Percentiles rank a stretch among this genome's conserved stretches.
phyloP scores from a whole-genome alignment of 2,329 filamentous ascomycete species.

The Mycosphaerella sp. region DNA sequence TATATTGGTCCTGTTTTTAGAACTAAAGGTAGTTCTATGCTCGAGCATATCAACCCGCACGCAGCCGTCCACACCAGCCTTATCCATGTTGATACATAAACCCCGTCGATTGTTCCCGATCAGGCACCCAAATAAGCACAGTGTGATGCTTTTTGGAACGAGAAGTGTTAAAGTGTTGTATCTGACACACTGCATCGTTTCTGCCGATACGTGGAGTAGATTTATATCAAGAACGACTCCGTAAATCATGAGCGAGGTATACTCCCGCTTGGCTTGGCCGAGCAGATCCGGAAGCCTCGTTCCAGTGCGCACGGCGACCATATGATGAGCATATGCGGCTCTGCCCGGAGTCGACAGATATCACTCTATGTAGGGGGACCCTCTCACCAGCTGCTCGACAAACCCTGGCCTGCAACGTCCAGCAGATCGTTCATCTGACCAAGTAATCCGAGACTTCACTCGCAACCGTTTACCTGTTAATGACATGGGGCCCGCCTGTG shows the following conservation, averaged over 20 bases:
- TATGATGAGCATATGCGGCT: background rate
- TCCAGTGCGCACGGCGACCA: background rate
- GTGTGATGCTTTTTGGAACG: background rate
- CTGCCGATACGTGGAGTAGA: background rate
- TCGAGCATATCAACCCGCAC: background rate
- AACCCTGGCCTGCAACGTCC: no score
- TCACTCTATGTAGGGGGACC: background rate
- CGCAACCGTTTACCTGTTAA: no score
- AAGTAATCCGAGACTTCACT: no score
- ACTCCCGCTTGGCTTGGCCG: background rate
- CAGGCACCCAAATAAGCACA: background rate
- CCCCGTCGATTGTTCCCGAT: background rate
- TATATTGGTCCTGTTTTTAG: no score
- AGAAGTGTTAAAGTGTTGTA: background rate
- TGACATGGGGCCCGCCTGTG: no score
- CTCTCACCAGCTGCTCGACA: no score
- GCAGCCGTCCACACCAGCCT: background rate
- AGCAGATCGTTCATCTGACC: no score
- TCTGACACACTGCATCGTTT: background rate
- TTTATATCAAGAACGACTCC: background rate
- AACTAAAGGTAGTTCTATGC: no score
- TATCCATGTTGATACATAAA: background rate
- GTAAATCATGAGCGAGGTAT: background rate
- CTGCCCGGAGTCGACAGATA: background rate
- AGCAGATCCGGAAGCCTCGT: background rate